These are phyloP conservation scores for Chlamydomonas sp. DNA, from an alignment of 139 green algal species.

Conservation along the genomic window DNA sequence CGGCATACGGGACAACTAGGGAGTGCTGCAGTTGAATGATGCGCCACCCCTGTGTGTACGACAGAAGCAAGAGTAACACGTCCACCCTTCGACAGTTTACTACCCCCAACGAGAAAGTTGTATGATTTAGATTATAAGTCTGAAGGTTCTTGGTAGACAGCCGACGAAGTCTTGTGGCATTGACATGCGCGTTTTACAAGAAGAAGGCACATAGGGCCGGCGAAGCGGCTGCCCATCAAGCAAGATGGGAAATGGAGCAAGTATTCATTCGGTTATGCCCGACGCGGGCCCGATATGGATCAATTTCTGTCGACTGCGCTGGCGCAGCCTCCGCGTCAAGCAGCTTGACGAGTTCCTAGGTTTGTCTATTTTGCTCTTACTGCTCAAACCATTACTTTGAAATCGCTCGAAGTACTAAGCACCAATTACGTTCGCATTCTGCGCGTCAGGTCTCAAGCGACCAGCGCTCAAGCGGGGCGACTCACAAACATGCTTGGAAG, in stretches of 20 bases:
- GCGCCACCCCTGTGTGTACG: too few species aligned
- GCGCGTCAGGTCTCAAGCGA: conserved; percentile 6
- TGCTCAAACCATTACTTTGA: too few species aligned
- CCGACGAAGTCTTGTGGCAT: too few species aligned
- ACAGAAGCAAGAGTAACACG: too few species aligned
- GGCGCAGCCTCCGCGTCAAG: not conserved
- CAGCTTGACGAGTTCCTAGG: conserved; percentile 37
- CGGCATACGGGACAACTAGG: too few species aligned
- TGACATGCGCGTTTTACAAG: too few species aligned
- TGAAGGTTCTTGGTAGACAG: not conserved
- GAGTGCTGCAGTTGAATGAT: too few species aligned
- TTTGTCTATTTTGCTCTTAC: not conserved
- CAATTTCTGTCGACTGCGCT: not conserved
- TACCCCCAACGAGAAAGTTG: not conserved
- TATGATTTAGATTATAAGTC: not conserved
- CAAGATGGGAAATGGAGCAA: not conserved
- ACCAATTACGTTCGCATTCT: too few species aligned
- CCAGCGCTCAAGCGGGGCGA: conserved; percentile 9
- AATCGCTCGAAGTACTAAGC: too few species aligned
- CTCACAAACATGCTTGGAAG: conserved; percentile 3
- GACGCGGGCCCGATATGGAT: not conserved
- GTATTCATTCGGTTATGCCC: not conserved
- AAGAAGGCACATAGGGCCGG: too few species aligned
- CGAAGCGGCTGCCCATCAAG: too few species aligned
- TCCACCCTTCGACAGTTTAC: not conserved